These are phyloP conservation scores for Piper betle DNA, from an alignment of 164 flowering plant genomes.

Conservation along the genomic window DNA sequence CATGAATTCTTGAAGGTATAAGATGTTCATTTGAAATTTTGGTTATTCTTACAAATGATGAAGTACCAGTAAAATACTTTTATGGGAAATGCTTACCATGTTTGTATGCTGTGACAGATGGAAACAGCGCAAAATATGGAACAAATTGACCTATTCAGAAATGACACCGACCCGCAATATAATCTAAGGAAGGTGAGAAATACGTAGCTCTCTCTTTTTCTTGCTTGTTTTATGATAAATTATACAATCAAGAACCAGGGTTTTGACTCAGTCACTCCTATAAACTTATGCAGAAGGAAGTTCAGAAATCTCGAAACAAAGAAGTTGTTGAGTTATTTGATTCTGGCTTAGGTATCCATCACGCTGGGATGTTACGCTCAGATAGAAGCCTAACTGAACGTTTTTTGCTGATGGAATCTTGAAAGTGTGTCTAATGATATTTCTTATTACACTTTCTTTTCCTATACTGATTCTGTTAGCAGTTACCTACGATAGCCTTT, in stretches of 20 bases:
- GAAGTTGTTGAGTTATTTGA: constrained; percentile 77
- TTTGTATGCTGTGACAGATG: constrained; percentile 32
- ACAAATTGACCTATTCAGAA: constrained; percentile 49
- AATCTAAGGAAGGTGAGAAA: constrained; percentile 43
- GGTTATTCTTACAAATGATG: too few species aligned
- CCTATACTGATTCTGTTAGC: background rate
- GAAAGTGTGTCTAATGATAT: constrained; percentile 31
- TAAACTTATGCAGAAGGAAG: constrained; percentile 57
- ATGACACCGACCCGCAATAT: constrained; percentile 67
- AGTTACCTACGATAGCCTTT: background rate
- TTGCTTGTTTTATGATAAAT: background rate
- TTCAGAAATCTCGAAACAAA: constrained; percentile 81
- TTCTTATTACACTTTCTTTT: background rate
- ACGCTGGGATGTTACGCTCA: constrained; percentile 98
- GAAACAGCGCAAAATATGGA: constrained; percentile 52
- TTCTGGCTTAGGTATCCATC: constrained; percentile 80
- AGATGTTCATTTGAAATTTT: too few species aligned
- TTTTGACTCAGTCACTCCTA: background rate
- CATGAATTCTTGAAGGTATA: too few species aligned
- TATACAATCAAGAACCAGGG: background rate
- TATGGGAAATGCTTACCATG: background rate
- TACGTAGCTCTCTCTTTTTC: background rate
- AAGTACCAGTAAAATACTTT: too few species aligned
- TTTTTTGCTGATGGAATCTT: constrained; percentile 88
- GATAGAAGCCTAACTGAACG: constrained; percentile 92